These are phyloP conservation scores for Aspergillus sp. DNA, from an alignment of 2,329 filamentous ascomycete genomes.

Conservation along the genomic window DNA sequence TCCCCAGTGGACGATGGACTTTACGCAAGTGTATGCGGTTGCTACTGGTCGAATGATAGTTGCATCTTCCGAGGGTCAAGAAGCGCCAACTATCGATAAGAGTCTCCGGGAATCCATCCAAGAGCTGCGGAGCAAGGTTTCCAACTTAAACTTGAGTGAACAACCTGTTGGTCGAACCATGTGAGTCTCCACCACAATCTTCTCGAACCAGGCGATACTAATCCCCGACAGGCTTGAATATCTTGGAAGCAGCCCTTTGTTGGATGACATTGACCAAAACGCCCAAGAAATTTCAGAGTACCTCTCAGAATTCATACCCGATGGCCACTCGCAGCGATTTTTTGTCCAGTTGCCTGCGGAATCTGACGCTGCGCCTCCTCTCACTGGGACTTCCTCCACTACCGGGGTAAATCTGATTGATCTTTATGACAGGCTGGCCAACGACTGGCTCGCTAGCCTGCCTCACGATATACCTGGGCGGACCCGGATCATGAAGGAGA, in stretches of 20 bases:
- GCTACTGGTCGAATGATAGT: constrained; percentile 15
- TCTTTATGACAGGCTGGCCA: constrained; percentile 36
- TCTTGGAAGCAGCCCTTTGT: constrained; percentile 19
- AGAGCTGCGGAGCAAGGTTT: constrained; percentile 14
- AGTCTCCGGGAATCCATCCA: constrained; percentile 23
- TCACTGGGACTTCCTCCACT: constrained; percentile 1
- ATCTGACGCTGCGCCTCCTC: neutral
- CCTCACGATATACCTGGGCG: constrained; percentile 32
- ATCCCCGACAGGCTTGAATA: constrained; percentile 32
- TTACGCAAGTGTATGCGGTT: constrained; percentile 24
- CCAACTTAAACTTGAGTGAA: constrained; percentile 2
- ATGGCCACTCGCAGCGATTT: constrained; percentile 19
- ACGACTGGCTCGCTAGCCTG: constrained; percentile 35
- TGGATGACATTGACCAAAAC: constrained; percentile 38
- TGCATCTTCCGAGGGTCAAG: neutral
- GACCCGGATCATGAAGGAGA: constrained; percentile 39
- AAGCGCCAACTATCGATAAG: constrained; percentile 2
- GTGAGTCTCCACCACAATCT: constrained; percentile 20
- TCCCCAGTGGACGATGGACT: constrained; percentile 30
- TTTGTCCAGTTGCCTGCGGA: constrained; percentile 13
- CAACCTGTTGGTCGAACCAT: constrained; percentile 24
- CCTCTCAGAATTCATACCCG: constrained; percentile 15
- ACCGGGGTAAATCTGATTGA: constrained; percentile 19
- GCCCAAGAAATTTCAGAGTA: constrained; percentile 28
- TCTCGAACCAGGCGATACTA: constrained; percentile 1